These are phyloP conservation scores for Lachnellula subtilissima DNA, from an alignment of 2,329 filamentous ascomycete genomes.

Conservation along the genomic window DNA sequence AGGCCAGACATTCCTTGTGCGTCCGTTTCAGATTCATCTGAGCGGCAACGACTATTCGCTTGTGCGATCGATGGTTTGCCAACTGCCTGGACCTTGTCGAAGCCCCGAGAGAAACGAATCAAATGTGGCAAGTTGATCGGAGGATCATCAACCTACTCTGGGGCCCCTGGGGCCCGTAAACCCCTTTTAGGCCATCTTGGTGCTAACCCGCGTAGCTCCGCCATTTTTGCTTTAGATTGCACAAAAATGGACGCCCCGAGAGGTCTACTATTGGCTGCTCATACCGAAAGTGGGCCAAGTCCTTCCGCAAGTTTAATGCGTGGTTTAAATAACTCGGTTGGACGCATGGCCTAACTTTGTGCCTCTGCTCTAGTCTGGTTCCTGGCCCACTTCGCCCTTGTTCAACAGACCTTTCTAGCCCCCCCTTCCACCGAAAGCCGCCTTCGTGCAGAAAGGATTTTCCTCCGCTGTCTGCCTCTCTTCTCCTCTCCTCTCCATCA, in stretches of 20 bases:
- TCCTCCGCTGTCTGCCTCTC: conserved; percentile 2
- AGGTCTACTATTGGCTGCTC: too few species aligned
- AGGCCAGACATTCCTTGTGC: not conserved
- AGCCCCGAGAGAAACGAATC: not conserved
- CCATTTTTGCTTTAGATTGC: too few species aligned
- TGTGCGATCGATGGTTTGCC: not conserved
- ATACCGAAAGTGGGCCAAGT: too few species aligned
- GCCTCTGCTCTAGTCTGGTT: not conserved
- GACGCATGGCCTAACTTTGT: too few species aligned
- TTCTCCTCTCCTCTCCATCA: conserved; percentile 8
- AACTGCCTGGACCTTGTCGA: not conserved
- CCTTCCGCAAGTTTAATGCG: too few species aligned
- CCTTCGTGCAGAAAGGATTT: conserved; percentile 2
- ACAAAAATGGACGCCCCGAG: too few species aligned
- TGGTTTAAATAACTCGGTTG: too few species aligned
- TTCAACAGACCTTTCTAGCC: not conserved
- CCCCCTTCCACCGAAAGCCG: not conserved
- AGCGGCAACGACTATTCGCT: conserved; percentile 5
- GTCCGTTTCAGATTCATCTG: conserved; percentile 10
- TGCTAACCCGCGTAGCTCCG: not conserved
- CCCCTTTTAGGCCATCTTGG: not conserved
- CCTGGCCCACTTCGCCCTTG: not conserved
- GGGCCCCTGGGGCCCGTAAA: not conserved
- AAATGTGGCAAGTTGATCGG: not conserved
- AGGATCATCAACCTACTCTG: not conserved